Percentiles rank a stretch among this genome's conserved stretches.
phyloP scores from a whole-genome alignment of 257 asterid genomes.

The Scutellaria baicalensis region DNA sequence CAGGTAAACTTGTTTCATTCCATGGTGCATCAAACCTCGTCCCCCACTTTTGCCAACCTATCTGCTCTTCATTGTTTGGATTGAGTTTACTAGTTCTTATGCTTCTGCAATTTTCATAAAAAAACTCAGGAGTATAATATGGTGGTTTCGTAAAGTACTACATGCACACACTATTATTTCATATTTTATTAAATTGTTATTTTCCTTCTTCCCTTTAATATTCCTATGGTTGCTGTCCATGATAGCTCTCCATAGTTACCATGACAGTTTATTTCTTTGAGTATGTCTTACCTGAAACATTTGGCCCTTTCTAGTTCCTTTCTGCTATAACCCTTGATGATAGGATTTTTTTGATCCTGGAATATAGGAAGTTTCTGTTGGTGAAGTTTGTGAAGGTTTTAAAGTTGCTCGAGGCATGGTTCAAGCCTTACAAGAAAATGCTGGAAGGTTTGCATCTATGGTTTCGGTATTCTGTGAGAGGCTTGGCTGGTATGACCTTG shows the following conservation, averaged over 20 bases:
- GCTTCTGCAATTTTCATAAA: constrained; percentile 1
- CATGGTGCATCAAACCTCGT: neutral
- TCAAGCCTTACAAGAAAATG: constrained; percentile 96
- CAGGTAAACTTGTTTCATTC: constrained; percentile 47
- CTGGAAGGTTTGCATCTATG: constrained; percentile 99
- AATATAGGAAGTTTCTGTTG: constrained; percentile 74
- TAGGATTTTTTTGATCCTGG: constrained; percentile 20
- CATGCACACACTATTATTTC: neutral
- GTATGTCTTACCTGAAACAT: neutral
- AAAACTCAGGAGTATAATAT: neutral
- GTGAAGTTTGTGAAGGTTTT: constrained; percentile 79
- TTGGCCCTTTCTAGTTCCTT: neutral
- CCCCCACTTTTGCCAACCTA: neutral
- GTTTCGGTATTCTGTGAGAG: constrained; percentile 97
- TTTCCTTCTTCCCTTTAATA: neutral
- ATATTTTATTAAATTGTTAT: neutral
- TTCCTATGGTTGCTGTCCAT: neutral
- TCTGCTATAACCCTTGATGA: neutral
- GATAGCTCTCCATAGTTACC: neutral
- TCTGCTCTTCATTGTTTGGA: neutral
- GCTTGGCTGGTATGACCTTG: constrained; percentile 98
- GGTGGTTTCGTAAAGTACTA: neutral
- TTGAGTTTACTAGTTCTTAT: neutral
- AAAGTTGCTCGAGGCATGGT: constrained; percentile 99
- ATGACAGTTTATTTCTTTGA: neutral